A percentile compares a stretch with the other conserved stretches of the same genome.
These are phyloP conservation scores for Aspergillus clavatus DNA, from an alignment of 2,329 filamentous ascomycete species.

Conservation along the genomic window DNA sequence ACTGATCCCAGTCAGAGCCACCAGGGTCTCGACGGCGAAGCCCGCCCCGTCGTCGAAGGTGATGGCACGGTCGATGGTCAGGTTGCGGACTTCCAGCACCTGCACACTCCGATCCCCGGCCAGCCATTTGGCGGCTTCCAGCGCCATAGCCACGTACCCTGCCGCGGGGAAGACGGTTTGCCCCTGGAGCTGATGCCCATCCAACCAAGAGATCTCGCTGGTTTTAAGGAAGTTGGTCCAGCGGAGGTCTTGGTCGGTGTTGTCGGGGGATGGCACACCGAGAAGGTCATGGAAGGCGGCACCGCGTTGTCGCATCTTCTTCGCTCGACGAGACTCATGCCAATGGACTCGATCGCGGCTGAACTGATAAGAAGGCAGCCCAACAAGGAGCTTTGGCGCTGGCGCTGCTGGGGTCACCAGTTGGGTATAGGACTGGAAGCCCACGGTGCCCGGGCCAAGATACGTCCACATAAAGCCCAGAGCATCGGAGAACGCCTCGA, in stretches of 20 bases:
- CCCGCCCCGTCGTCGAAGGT: conserved; percentile 5
- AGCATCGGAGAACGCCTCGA: conserved; percentile 5
- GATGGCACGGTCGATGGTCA: conserved; percentile 16
- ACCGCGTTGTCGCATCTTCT: background rate
- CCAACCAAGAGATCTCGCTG: conserved; percentile 21
- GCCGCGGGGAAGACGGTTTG: conserved; percentile 24
- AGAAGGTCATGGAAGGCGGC: conserved; percentile 2
- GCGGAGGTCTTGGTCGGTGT: conserved; percentile 1
- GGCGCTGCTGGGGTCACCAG: background rate
- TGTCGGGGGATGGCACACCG: conserved; percentile 5
- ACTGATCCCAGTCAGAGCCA: too few species aligned
- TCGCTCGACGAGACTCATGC: conserved; percentile 4
- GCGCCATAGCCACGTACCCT: conserved; percentile 15
- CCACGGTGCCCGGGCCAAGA: background rate
- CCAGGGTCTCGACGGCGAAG: background rate
- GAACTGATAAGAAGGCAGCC: conserved; percentile 3
- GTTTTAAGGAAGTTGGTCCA: conserved; percentile 18
- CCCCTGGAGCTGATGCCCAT: conserved; percentile 20
- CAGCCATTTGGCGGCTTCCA: background rate
- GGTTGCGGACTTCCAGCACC: conserved; percentile 14
- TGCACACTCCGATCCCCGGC: background rate
- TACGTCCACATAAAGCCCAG: conserved; percentile 8
- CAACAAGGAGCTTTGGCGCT: too few species aligned
- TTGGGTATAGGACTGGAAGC: background rate
- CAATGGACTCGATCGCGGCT: conserved; percentile 6